Conservation (phyloP, 768 basidiomycete species). For the Tylopilus felleus region DNA sequence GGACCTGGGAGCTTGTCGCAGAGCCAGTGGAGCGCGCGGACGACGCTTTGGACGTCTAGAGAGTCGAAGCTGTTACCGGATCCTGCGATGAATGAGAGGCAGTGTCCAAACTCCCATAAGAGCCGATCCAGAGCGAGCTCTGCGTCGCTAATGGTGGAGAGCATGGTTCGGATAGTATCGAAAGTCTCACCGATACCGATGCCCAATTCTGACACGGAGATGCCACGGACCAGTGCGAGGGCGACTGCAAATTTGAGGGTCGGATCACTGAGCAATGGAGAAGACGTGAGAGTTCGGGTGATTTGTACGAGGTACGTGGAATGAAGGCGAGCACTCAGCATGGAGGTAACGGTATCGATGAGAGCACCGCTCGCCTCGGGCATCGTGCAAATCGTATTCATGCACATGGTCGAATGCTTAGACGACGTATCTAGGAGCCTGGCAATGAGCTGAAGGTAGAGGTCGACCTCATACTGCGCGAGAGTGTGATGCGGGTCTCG, state of each 20-base stretch:
- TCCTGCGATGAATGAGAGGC: conserved; percentile 30
- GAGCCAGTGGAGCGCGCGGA: conserved; percentile 58
- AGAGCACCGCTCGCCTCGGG: conserved; percentile 44
- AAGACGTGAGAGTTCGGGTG: conserved; percentile 29
- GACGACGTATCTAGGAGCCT: conserved; percentile 43
- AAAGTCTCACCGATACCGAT: conserved; percentile 25
- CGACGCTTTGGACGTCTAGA: conserved; percentile 37
- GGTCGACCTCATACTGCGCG: conserved; percentile 46
- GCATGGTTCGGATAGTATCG: conserved; percentile 21
- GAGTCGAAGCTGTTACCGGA: conserved; percentile 22
- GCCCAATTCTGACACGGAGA: conserved; percentile 22
- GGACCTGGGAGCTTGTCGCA: conserved; percentile 41
- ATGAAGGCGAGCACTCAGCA: conserved; percentile 48
- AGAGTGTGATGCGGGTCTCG: conserved; percentile 37
- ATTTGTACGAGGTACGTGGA: conserved; percentile 45
- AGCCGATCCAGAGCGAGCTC: conserved; percentile 27
- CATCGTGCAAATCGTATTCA: conserved; percentile 39
- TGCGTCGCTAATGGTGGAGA: conserved; percentile 23
- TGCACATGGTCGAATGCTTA: conserved; percentile 41
- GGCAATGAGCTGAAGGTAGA: conserved; percentile 48
- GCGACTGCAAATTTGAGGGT: conserved; percentile 35
- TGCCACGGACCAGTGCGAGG: conserved; percentile 31
- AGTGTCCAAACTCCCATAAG: conserved; percentile 38
- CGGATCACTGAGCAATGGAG: conserved; percentile 22
- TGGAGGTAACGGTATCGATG: conserved; percentile 38